Percentiles rank a stretch among this genome's conserved stretches.
Evolutionary conservation across 345 rosid species (phyloP).

Genomic region (Brassica incana): DNA sequence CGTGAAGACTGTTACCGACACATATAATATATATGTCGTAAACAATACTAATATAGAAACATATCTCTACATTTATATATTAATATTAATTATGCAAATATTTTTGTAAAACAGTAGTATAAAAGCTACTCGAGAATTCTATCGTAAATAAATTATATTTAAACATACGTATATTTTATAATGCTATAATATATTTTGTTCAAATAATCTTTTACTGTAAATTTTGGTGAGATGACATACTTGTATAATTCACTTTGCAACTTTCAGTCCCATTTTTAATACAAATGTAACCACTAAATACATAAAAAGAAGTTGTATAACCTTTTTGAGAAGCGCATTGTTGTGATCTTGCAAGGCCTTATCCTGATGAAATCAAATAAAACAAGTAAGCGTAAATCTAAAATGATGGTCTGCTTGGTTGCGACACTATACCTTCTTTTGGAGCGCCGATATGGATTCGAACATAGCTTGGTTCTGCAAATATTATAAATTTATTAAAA

Average conservation of each 20-base stretch:
- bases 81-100: neutral
- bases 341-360: slow-evolving; percentile 74
- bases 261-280: neutral
- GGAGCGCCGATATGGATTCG: slow-evolving; percentile 80
- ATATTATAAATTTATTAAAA: neutral
- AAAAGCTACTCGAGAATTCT: neutral
- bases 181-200: neutral
- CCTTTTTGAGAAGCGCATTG: slow-evolving; percentile 72
- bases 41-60: neutral
- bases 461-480: slow-evolving; percentile 77
- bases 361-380: slow-evolving; percentile 44
- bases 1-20: too few species aligned
- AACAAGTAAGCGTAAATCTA: neutral
- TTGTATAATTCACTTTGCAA: neutral
- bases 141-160: neutral
- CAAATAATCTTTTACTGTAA: neutral
- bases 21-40: neutral
- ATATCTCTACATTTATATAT: neutral
- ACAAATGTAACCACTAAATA: neutral
- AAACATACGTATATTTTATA: neutral
- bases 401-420: neutral
- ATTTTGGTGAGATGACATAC: neutral
- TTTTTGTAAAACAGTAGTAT: neutral
- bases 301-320: slow-evolving; percentile 23
- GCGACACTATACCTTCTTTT: slow-evolving; percentile 61